Evolutionary conservation across 495 filamentous ascomycete genomes (phyloP).

Genomic region (Apiosordaria backusii): DNA sequence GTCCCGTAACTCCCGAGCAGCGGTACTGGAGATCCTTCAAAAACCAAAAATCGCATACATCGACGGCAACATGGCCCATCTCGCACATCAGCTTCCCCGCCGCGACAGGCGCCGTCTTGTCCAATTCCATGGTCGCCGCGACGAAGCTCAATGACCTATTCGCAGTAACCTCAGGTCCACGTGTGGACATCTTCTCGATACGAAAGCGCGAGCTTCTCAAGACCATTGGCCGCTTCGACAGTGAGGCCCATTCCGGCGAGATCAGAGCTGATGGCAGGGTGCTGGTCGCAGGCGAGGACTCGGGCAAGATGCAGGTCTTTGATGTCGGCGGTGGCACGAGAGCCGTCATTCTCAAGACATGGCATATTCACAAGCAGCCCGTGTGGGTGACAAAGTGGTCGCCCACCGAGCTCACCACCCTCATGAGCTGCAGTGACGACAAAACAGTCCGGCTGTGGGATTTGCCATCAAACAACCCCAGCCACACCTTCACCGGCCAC

Average conservation of each 20-base stretch:
- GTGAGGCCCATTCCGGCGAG: conserved; percentile 79
- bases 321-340: conserved; percentile 64
- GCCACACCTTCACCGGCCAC: conserved; percentile 79
- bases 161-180: conserved; percentile 84
- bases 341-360: conserved; percentile 90
- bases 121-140: conserved; percentile 43
- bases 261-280: conserved; percentile 86
- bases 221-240: conserved; percentile 88
- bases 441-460: conserved; percentile 92
- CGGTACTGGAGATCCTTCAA: conserved; percentile 89
- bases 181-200: conserved; percentile 88
- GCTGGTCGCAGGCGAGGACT: conserved; percentile 84
- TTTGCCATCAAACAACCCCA: conserved; percentile 71
- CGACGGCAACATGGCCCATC: conserved; percentile 77
- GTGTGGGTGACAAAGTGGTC: conserved; percentile 90
- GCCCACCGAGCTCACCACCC: conserved; percentile 74
- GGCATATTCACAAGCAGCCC: conserved; percentile 92
- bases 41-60: conserved; percentile 80
- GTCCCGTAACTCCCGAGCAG: conserved; percentile 79
- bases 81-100: conserved; percentile 81
- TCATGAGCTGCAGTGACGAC: conserved; percentile 86
- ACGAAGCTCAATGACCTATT: conserved; percentile 66
- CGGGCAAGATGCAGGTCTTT: conserved; percentile 88
- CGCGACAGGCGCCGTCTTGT: conserved; percentile 42
- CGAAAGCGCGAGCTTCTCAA: conserved; percentile 84